Base-by-base conservation (phyloP, 2,329 filamentous ascomycete genomes). In the Colletotrichum nymphaeae region DNA sequence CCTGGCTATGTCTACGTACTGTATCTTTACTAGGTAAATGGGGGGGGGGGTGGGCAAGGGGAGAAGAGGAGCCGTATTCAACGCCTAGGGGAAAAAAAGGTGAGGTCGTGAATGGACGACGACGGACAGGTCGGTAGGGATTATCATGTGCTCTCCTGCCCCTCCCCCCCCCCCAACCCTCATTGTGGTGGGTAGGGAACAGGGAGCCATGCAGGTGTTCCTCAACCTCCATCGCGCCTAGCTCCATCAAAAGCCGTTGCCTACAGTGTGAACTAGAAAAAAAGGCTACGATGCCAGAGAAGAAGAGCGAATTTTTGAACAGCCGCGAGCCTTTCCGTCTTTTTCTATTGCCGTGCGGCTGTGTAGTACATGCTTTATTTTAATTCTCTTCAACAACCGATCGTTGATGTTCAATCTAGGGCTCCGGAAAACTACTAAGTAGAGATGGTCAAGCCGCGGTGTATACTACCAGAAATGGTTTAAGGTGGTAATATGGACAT, bases 91-190 rank as follows among this genome's bases (percentile, higher is more conserved):
- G 24, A 8, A 19, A 37, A 22, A 37, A 24, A 49, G 42, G 19
- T 49, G 19, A 49, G 42, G 59, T 42, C 22, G 46, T 68, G 58
- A 68, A 63, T 63, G 58, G 63, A 42, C 52, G 63, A 56, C 52
- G 22, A 42, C 3, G 37, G 37, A 35, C 32, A 35, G 32, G 32
- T 35, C 6, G 19, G 63, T 37, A 49, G 56, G 35, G 35, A 49
- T 69, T 42, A n/a, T 58, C 19, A 52, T 55, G 11, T 64, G 28
- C 9, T 35, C 57, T 37, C 37, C 53, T 32, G n/a, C 58, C 28
- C 26, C 19, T 22, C n/a, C 12, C 12, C 28, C n/a, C 12, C n/a
- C 12, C 12, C 28, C n/a, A 7, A 24, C 19, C 26, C 42, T 63
- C 42, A 42, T 30, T 30, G 42, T 35, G 60, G 60, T 53, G 62